Percentiles rank a stretch among this genome's conserved stretches.
phyloP scores from a whole-genome alignment of 2,329 filamentous ascomycete genomes.

The Penicillium sumatraense region DNA sequence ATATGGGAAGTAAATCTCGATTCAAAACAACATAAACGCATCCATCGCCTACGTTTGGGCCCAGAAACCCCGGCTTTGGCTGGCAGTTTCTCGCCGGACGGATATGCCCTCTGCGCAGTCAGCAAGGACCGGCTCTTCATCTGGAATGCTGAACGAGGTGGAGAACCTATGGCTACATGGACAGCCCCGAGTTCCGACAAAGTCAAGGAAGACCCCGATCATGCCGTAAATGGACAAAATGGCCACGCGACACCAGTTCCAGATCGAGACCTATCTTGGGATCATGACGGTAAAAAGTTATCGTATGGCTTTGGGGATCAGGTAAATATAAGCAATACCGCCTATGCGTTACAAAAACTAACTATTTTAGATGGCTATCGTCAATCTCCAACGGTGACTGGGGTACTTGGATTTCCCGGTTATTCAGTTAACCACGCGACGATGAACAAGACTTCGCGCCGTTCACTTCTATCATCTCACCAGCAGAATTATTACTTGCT shows the following conservation, averaged over 20 bases:
- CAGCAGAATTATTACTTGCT: not conserved
- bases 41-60: conserved; percentile 44
- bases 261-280: conserved; percentile 55
- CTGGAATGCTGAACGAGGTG: conserved; percentile 53
- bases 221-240: conserved; percentile 42
- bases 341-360: not conserved
- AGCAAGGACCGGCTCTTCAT: conserved; percentile 50
- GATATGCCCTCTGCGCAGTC: conserved; percentile 51
- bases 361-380: conserved; percentile 40
- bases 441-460: not conserved
- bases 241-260: conserved; percentile 30
- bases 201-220: conserved; percentile 38
- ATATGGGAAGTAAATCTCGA: conserved; percentile 50
- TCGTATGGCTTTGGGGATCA: conserved; percentile 55
- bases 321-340: conserved; percentile 38
- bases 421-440: not conserved
- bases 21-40: conserved; percentile 38
- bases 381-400: conserved; percentile 46
- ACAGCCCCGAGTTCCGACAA: conserved; percentile 35
- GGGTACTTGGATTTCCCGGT: not conserved
- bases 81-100: conserved; percentile 52
- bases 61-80: conserved; percentile 44
- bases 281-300: conserved; percentile 58
- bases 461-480: not conserved
- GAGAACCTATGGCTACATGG: conserved; percentile 49